Evolutionary conservation across 805 yeast genomes (phyloP), one percentile per base, ranked within the genome.

Genomic region (Nakazawaea ishiwadae): DNA sequence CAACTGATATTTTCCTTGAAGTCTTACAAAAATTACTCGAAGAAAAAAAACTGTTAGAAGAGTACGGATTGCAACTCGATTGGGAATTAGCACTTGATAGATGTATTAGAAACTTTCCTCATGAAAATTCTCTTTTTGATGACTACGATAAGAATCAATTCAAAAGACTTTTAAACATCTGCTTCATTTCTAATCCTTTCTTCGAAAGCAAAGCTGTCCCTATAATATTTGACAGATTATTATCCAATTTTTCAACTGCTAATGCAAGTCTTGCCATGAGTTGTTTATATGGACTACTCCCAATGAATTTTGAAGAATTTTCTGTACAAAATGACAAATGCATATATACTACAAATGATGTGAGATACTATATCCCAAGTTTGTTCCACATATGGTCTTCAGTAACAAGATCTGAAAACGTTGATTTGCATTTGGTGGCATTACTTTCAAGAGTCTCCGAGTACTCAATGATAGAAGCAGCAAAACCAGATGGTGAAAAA

Each of bases 371-470:
- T 49, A 55, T 86, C 21, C 80, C 90, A 0, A 62, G 86, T 2
- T 55, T 87, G 6, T 85, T 86, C 49, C 79, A 84, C 46, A 61
- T 85, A 33, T 88, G 96, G 96, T 55, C 74, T 2, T 67, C 79
- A 45, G 60, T 77, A 31, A 60, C 72, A 50, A 60, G 68, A 44
- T 58, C 68, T 49, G 55, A 70, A 30, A 68, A 75, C 14, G 62
- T 77, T 26, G 96, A 86, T 49, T 67, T 80, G 7, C 82, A 79
- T 49, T 50, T 86, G 43, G 69, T 87, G 9, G 77, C 81, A 12
- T 63, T 85, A 14, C 58, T 87, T 44, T 84, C 91, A 5, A 70
- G 76, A 20, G 62, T 82, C 7, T 69, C 86, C 1, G 71, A 73
- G 51, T 62, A 68, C 27, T 68, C 75, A 3, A 62, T 81, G 37